Evolutionary conservation across 1,284 basidiomycete species (phyloP).

Genomic region (Filobasidium uniguttulatum): DNA sequence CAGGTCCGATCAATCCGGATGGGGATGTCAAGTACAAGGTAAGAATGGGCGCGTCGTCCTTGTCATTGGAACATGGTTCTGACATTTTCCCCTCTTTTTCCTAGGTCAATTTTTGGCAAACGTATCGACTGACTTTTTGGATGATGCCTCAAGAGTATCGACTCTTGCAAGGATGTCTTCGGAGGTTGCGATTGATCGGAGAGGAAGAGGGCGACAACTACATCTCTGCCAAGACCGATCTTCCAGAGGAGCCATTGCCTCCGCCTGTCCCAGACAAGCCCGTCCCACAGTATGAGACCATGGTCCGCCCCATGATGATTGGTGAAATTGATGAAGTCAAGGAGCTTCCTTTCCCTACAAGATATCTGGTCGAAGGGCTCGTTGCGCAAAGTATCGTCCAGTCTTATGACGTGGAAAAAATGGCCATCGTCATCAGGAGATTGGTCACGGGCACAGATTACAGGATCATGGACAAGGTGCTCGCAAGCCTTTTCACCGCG

Average conservation of each 20-base stretch:
- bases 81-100: too few relatives aligned
- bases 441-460: neutral
- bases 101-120: conserved; percentile 3
- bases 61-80: neutral
- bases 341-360: neutral
- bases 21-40: conserved; percentile 4
- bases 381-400: conserved; percentile 1
- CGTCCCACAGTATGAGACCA: neutral
- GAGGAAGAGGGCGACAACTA: conserved; percentile 3
- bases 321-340: neutral
- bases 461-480: neutral
- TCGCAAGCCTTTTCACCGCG: neutral
- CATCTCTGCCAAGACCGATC: neutral
- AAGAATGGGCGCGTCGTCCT: neutral
- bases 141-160: neutral
- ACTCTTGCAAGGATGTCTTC: neutral
- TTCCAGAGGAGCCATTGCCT: neutral
- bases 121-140: conserved; percentile 1
- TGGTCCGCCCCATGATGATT: neutral
- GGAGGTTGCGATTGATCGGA: neutral
- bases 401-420: neutral
- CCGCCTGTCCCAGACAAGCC: neutral
- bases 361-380: conserved; percentile 4
- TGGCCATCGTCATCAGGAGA: neutral
- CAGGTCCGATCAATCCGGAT: conserved; percentile 1